A percentile compares a stretch with the other conserved stretches of the same genome.
These are phyloP conservation scores for Verticillium zaregamsianum DNA, from an alignment of 2,329 filamentous ascomycete species.

Conservation along the genomic window DNA sequence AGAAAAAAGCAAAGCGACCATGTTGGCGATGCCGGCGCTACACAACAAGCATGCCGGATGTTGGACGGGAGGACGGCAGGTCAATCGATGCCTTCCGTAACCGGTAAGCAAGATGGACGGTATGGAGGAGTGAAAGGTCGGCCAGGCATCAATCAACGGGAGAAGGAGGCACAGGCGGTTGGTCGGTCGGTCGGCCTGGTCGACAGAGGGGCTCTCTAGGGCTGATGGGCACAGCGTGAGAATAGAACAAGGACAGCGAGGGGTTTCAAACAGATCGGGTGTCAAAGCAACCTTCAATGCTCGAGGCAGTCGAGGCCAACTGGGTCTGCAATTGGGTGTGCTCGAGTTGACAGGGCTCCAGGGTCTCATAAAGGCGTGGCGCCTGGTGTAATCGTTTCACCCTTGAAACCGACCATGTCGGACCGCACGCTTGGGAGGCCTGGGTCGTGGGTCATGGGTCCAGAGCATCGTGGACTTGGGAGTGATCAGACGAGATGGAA, in stretches of 20 bases:
- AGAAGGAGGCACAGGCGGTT: not conserved
- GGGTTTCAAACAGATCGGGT: not conserved
- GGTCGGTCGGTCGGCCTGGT: not conserved
- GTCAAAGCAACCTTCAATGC: not conserved
- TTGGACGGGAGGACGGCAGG: not conserved
- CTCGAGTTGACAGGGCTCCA: not conserved
- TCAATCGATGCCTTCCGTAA: not conserved
- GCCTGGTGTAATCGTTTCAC: not conserved
- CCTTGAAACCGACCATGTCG: not conserved
- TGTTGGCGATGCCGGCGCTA: not conserved
- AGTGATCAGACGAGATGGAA: not conserved
- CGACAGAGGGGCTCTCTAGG: not conserved
- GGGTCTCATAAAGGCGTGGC: not conserved
- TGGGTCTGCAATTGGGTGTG: not conserved
- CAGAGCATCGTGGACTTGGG: not conserved
- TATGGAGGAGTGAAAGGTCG: slow-evolving; percentile 10
- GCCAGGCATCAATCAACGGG: not conserved
- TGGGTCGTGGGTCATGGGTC: not conserved
- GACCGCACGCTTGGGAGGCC: not conserved
- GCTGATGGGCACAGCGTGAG: not conserved
- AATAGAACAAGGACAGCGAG: not conserved
- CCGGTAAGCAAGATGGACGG: slow-evolving; percentile 11
- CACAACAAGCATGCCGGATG: not conserved
- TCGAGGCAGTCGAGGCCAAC: not conserved
- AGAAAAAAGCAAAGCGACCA: slow-evolving; percentile 12